Evolutionary conservation across 805 yeast genomes (phyloP).

Genomic region (Metschnikowia matae): DNA sequence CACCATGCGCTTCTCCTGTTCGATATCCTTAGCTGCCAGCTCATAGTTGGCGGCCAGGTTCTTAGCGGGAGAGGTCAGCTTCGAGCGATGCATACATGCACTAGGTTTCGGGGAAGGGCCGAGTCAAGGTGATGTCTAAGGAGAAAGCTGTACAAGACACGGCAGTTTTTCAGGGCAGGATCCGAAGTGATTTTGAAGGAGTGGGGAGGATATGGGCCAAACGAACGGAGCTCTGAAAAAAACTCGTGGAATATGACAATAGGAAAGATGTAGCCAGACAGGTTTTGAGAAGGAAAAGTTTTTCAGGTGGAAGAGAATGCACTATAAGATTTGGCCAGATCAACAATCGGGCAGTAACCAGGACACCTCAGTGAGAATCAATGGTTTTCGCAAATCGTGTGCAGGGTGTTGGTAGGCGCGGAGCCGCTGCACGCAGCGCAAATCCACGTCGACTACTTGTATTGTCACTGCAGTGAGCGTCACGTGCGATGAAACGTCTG

Average conservation of each 20-base stretch:
- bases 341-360: conserved; percentile 1
- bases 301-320: background rate
- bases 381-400: conserved; percentile 5
- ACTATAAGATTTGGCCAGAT: background rate
- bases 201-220: background rate
- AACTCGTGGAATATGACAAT: background rate
- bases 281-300: background rate
- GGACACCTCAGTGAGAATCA: conserved; percentile 5
- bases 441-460: background rate
- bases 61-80: conserved; percentile 12
- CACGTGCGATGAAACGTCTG: background rate
- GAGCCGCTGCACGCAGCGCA: background rate
- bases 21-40: conserved; percentile 70
- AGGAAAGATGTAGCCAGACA: background rate
- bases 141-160: background rate
- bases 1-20: conserved; percentile 69
- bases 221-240: background rate
- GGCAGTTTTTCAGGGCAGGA: background rate
- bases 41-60: conserved; percentile 24
- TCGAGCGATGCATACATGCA: conserved; percentile 5
- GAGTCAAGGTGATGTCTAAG: background rate
- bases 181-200: background rate
- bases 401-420: conserved; percentile 5
- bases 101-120: background rate
- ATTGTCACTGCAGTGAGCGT: background rate